Percentiles rank a stretch among this genome's conserved stretches.
Conservation (phyloP, 75 land plant species). For the Selaginella tamariscina region DNA sequence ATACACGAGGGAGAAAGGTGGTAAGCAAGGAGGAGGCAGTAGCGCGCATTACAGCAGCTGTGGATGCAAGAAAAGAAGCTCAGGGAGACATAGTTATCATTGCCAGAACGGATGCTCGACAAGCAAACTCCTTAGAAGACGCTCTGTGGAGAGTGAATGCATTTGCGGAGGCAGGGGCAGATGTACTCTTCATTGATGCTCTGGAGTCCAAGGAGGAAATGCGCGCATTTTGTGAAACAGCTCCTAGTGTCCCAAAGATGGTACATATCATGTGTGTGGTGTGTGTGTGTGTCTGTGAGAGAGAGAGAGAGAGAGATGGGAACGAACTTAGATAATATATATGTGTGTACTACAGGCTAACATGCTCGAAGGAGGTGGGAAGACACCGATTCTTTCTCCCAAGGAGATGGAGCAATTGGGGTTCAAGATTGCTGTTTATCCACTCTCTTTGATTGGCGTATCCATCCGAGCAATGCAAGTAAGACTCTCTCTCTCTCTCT, state of each 20-base stretch:
- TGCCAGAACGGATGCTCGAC: slow-evolving; percentile 92
- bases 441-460: slow-evolving; percentile 84
- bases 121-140: slow-evolving; percentile 81
- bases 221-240: slow-evolving; percentile 65
- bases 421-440: slow-evolving; percentile 77
- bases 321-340: not conserved
- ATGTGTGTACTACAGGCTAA: slow-evolving; percentile 49
- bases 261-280: slow-evolving; percentile 20
- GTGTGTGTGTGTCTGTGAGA: not conserved
- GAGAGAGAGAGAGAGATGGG: too few species aligned
- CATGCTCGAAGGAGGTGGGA: slow-evolving; percentile 99
- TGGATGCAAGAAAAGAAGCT: slow-evolving; percentile 82
- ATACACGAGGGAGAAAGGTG: slow-evolving; percentile 79
- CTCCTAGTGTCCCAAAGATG: slow-evolving; percentile 76
- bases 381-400: slow-evolving; percentile 81
- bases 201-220: slow-evolving; percentile 81
- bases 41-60: slow-evolving; percentile 78
- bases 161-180: slow-evolving; percentile 95
- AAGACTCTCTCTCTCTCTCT: not conserved
- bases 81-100: slow-evolving; percentile 79
- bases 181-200: slow-evolving; percentile 95
- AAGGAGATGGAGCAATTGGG: slow-evolving; percentile 81
- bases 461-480: slow-evolving; percentile 99
- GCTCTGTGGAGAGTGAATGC: slow-evolving; percentile 75
- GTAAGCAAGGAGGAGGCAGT: slow-evolving; percentile 89